Percentiles rank a stretch among this genome's conserved stretches.
phyloP scores from a whole-genome alignment of 1,284 basidiomycete genomes.

The Abortiporus biennis region DNA sequence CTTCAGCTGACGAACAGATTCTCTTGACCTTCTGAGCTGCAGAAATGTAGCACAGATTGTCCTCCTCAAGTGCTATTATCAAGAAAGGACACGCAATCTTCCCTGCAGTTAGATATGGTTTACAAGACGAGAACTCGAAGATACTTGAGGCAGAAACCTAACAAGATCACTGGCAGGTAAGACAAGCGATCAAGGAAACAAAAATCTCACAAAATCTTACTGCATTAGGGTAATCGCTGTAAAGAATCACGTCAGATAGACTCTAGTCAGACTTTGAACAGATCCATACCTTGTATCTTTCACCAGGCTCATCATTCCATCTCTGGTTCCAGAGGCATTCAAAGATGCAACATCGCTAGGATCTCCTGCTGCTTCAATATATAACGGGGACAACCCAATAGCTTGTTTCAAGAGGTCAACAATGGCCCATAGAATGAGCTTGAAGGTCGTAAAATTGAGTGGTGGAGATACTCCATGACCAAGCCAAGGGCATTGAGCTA shows the following conservation, averaged over 20 bases:
- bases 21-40: neutral
- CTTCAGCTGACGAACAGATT: neutral
- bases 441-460: constrained; percentile 15
- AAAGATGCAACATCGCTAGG: neutral
- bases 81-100: constrained; percentile 3
- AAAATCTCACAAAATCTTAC: neutral
- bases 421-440: constrained; percentile 19
- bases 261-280: neutral
- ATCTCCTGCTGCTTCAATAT: constrained; percentile 19
- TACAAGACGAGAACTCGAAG: constrained; percentile 2
- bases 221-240: constrained; percentile 5
- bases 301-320: neutral
- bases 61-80: neutral
- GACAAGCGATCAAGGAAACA: neutral
- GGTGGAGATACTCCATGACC: constrained; percentile 14
- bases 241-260: neutral
- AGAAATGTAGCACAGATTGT: constrained; percentile 1
- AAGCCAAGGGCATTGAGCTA: constrained; percentile 31
- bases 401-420: constrained; percentile 26
- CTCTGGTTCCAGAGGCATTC: neutral
- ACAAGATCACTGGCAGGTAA: neutral
- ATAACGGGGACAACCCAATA: constrained; percentile 27
- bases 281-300: neutral
- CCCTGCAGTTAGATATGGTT: constrained; percentile 1
- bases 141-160: constrained; percentile 2